Percentiles rank a stretch among this genome's conserved stretches.
These are phyloP conservation scores for Boletus huronensis DNA, from an alignment of 768 basidiomycete species.

Conservation along the genomic window DNA sequence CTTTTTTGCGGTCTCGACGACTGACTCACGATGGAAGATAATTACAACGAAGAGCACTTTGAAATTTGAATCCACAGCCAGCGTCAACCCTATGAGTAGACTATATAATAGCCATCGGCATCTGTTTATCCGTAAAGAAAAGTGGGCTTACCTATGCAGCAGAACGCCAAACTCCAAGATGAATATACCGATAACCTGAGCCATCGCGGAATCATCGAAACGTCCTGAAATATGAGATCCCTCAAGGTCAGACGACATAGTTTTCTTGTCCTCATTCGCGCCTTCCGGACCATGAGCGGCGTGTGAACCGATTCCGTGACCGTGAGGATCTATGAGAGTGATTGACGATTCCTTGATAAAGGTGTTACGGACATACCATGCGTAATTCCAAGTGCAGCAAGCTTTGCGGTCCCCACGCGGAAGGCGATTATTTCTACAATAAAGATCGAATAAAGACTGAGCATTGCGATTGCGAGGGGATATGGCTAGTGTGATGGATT, in stretches of 20 bases:
- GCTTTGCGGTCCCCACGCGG: slow-evolving; percentile 75
- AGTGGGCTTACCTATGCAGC: slow-evolving; percentile 58
- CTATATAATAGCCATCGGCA: slow-evolving; percentile 33
- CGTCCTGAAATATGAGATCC: slow-evolving; percentile 6
- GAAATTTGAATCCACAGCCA: slow-evolving; percentile 84
- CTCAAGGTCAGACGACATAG: slow-evolving; percentile 28
- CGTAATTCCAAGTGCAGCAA: slow-evolving; percentile 58
- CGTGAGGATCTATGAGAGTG: slow-evolving; percentile 53
- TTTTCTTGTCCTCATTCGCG: slow-evolving; percentile 6
- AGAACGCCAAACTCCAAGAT: slow-evolving; percentile 95
- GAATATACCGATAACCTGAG: slow-evolving; percentile 82
- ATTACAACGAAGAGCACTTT: slow-evolving; percentile 86
- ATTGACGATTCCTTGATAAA: neutral
- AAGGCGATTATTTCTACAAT: slow-evolving; percentile 83
- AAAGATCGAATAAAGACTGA: slow-evolving; percentile 82
- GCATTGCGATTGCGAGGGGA: slow-evolving; percentile 74
- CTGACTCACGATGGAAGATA: slow-evolving; percentile 81
- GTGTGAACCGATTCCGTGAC: slow-evolving; percentile 56
- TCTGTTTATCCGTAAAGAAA: neutral
- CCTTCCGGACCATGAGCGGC: slow-evolving; percentile 71
- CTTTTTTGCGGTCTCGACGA: neutral
- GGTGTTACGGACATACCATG: slow-evolving; percentile 44
- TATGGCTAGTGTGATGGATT: slow-evolving; percentile 56
- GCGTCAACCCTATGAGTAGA: slow-evolving; percentile 82
- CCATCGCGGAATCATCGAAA: slow-evolving; percentile 43